phyloP scores from a whole-genome alignment of 495 filamentous ascomycete species.

The Neurospora terricola region DNA sequence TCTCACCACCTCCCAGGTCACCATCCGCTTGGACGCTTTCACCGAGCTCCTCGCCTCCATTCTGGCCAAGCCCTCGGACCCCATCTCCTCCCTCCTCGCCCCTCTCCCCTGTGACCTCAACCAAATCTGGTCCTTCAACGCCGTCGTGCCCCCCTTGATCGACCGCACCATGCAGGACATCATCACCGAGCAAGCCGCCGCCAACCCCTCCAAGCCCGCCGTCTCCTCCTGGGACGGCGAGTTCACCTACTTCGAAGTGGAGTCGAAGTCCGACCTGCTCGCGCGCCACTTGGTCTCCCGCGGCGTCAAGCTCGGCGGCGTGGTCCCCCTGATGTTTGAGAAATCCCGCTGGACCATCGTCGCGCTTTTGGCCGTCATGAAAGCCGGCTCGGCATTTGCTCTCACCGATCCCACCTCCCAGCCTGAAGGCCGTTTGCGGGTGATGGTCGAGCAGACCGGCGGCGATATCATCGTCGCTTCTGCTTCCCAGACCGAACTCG shows the following conservation, averaged over 20 bases:
- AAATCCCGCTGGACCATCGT: conserved; percentile 46
- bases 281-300: conserved; percentile 30
- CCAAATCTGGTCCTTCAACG: conserved; percentile 33
- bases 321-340: conserved; percentile 45
- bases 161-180: conserved; percentile 31
- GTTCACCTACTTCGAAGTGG: conserved; percentile 47
- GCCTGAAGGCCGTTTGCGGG: conserved; percentile 39
- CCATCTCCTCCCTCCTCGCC: conserved; percentile 3
- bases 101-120: conserved; percentile 15
- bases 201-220: conserved; percentile 20
- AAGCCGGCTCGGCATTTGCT: conserved; percentile 38
- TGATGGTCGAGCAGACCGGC: conserved; percentile 41
- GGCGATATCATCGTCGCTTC: conserved; percentile 47
- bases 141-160: conserved; percentile 26
- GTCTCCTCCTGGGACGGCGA: conserved; percentile 48
- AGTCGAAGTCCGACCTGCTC: conserved; percentile 36
- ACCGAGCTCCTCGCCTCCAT: conserved; percentile 1
- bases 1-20: conserved; percentile 1
- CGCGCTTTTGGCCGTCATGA: conserved; percentile 43
- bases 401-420: conserved; percentile 31
- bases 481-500: conserved; percentile 19
- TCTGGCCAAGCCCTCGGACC: neutral
- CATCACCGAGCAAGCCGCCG: conserved; percentile 21
- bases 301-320: conserved; percentile 36
- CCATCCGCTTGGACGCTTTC: conserved; percentile 4